phyloP scores from a whole-genome alignment of 1,139 yeast genomes.

The Lodderomyces elongisporus region DNA sequence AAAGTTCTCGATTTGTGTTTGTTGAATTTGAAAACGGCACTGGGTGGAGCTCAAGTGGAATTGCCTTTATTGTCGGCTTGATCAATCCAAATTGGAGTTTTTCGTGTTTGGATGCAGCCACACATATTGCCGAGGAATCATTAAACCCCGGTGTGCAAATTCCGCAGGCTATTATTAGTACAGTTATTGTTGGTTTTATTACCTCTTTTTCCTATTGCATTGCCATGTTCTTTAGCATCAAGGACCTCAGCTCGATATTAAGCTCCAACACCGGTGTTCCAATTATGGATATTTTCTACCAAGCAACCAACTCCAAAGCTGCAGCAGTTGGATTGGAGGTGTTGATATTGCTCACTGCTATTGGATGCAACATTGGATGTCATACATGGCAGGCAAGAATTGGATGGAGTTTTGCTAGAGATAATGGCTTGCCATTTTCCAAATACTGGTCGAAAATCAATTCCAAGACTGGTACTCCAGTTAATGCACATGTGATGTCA shows the following conservation, averaged over 20 bases:
- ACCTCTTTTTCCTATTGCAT: constrained; percentile 58
- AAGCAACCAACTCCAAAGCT: constrained; percentile 48
- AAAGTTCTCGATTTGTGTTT: constrained; percentile 56
- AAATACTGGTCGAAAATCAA: constrained; percentile 29
- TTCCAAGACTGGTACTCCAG: constrained; percentile 28
- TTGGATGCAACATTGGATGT: constrained; percentile 66
- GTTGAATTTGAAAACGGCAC: constrained; percentile 56
- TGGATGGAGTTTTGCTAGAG: constrained; percentile 77
- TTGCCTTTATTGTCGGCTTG: constrained; percentile 62
- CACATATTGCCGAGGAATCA: constrained; percentile 68
- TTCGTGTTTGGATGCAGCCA: constrained; percentile 64
- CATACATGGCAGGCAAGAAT: constrained; percentile 76
- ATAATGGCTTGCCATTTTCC: constrained; percentile 42
- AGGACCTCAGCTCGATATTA: constrained; percentile 44
- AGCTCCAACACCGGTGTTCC: constrained; percentile 55
- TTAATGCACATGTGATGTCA: constrained; percentile 34
- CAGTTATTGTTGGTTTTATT: constrained; percentile 60
- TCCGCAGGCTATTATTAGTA: constrained; percentile 59
- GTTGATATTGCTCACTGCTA: constrained; percentile 55
- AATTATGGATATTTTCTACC: constrained; percentile 56
- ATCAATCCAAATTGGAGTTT: constrained; percentile 69
- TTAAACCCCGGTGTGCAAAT: constrained; percentile 53
- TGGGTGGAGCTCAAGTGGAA: constrained; percentile 57
- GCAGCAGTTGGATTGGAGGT: constrained; percentile 60
- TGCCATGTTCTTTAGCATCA: constrained; percentile 59